Base-by-base conservation (phyloP, 2,329 filamentous ascomycete genomes). In the Cladosporium sp. region DNA sequence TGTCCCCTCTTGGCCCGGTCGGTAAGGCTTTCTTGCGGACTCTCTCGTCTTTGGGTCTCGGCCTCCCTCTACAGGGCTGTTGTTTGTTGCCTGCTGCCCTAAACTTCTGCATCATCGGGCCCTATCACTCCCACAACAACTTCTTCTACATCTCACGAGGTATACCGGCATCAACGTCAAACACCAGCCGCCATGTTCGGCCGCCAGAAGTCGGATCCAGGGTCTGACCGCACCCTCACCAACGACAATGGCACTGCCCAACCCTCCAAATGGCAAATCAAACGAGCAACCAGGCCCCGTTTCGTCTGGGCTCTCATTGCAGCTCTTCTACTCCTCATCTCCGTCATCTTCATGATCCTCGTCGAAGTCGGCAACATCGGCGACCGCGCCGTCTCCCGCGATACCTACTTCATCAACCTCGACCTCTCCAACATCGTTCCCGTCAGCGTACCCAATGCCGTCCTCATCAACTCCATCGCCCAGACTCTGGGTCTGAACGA, bases 401-500 rank as follows among this genome's bases (percentile, higher is more conserved):
- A 82, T 52, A 88, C 88, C 60, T 96, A 87, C 72, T 93, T 96
- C 70, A 85, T 95, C 69, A 86, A 85, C 61, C 80, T 96, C 61
- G 80, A 95, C 69, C 79, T 96, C 43, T 81, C 87, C 59, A 80
- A 95, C 62, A 86, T 96, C 65, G 85, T 96, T 51, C 86, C 87
- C 0, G 74, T 82, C 29, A 82, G 80, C 4, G 80, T 88, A 13
- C 85, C 86, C 37, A 86, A 90, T 65, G 82, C 83, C 8, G 72
- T 78, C 19, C 77, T 96, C 40, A 86, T 95, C 69, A 95, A 95
- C 73, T 89, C 84, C 40, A 90, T 96, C 58, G 89, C 90, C 3
- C 84, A 88, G 45, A 88, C 86, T 18, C 76, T 96, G 48, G 92
- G 91, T 24, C 77, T 96, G 43, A 89, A 95, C 67, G 92, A 96